A percentile compares a stretch with the other conserved stretches of the same genome.
Evolutionary conservation across 2,329 filamentous ascomycete genomes (phyloP).

Genomic region (Dactylellina drechsleri): DNA sequence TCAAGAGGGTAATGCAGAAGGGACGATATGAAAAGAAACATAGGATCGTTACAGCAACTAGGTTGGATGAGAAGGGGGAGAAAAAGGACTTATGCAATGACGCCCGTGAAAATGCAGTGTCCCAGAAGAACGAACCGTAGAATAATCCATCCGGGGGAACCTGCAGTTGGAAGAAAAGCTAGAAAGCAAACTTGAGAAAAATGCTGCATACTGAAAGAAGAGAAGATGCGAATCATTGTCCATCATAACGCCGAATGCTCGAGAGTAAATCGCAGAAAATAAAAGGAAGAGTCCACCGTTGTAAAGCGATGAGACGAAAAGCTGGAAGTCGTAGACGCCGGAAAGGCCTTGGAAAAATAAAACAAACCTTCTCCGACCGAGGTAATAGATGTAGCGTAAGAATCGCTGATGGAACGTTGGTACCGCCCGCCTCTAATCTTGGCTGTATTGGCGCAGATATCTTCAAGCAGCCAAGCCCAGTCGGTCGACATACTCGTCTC

Average conservation of each 20-base stretch:
- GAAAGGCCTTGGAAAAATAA: neutral
- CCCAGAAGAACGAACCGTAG: slow-evolving; percentile 29
- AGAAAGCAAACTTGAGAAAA: neutral
- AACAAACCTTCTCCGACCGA: neutral
- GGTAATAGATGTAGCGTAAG: neutral
- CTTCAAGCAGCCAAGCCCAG: slow-evolving; percentile 35
- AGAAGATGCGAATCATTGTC: slow-evolving; percentile 5
- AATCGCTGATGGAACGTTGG: neutral
- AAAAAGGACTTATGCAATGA: slow-evolving; percentile 11
- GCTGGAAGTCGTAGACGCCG: neutral
- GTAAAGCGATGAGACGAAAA: no score
- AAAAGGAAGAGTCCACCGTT: neutral
- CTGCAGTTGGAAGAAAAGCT: slow-evolving; percentile 14
- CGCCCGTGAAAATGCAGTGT: slow-evolving; percentile 45
- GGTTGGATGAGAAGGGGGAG: neutral
- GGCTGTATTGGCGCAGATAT: neutral
- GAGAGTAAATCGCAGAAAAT: slow-evolving; percentile 6
- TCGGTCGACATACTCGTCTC: slow-evolving; percentile 42
- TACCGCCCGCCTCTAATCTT: neutral
- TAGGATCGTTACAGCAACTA: neutral
- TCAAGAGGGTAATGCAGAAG: neutral
- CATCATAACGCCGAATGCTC: slow-evolving; percentile 47
- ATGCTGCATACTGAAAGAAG: neutral
- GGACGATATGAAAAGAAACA: neutral
- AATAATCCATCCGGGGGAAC: slow-evolving; percentile 30